Evolutionary conservation across 2,329 filamentous ascomycete genomes (phyloP).

Genomic region (Lachnellula hyalina): DNA sequence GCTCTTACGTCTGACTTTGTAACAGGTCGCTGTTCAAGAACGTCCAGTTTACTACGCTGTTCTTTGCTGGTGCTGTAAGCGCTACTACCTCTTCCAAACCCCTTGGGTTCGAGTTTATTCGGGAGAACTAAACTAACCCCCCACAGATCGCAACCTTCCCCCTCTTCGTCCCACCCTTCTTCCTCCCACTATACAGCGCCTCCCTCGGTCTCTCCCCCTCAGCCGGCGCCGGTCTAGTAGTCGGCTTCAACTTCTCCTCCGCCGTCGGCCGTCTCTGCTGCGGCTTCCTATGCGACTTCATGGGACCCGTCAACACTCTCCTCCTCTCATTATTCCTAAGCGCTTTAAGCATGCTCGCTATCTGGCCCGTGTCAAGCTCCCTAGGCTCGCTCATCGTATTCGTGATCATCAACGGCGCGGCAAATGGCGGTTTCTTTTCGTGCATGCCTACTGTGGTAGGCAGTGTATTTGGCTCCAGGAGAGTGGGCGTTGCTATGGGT

Average conservation of each 20-base stretch:
- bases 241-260: constrained; percentile 56
- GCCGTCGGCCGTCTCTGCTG: constrained; percentile 51
- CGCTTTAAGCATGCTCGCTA: constrained; percentile 51
- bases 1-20: background rate
- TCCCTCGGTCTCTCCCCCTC: constrained; percentile 49
- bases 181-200: constrained; percentile 50
- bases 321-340: constrained; percentile 46
- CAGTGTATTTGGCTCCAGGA: constrained; percentile 51
- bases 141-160: constrained; percentile 51
- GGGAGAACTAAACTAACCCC: background rate
- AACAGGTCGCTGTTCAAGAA: constrained; percentile 49
- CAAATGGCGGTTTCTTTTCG: constrained; percentile 59
- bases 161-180: constrained; percentile 56
- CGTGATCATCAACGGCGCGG: constrained; percentile 53
- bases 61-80: constrained; percentile 42
- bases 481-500: constrained; percentile 52
- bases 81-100: background rate
- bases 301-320: constrained; percentile 53
- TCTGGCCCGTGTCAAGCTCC: constrained; percentile 55
- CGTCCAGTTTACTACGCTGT: constrained; percentile 46
- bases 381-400: constrained; percentile 51
- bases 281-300: constrained; percentile 47
- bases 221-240: constrained; percentile 52
- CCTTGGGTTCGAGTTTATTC: background rate
- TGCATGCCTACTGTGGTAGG: constrained; percentile 59